Evolutionary conservation across 2,329 filamentous ascomycete species (phyloP).

Genomic region (Hansfordia pulvinata): DNA sequence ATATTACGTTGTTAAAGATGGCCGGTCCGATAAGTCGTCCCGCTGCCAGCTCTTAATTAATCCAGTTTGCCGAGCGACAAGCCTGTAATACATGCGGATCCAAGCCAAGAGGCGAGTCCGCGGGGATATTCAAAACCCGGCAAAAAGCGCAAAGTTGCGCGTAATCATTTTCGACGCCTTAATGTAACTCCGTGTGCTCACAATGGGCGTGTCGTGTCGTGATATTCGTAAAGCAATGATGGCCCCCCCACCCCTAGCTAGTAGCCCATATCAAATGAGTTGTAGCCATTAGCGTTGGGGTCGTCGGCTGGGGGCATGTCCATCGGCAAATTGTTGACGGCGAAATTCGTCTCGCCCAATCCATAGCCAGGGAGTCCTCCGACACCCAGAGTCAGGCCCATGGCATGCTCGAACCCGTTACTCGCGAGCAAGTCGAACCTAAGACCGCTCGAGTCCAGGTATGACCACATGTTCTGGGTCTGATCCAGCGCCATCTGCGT

Average conservation of each 20-base stretch:
- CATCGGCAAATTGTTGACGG: neutral
- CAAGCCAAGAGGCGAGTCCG: neutral
- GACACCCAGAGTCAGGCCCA: conserved; percentile 26
- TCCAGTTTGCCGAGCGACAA: neutral
- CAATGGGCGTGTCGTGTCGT: neutral
- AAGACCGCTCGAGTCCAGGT: conserved; percentile 21
- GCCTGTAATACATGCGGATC: neutral
- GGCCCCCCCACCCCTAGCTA: no score
- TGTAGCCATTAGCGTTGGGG: neutral
- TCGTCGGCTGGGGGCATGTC: neutral
- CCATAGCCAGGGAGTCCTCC: no score
- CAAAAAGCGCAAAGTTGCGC: neutral
- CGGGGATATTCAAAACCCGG: no score
- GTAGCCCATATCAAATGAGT: no score
- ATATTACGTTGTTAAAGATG: neutral
- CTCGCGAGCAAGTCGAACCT: conserved; percentile 7
- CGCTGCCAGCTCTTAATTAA: no score
- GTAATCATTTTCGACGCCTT: neutral
- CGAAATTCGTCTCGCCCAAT: conserved; percentile 10
- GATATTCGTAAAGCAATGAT: neutral
- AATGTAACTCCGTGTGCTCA: neutral
- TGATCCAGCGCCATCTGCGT: neutral
- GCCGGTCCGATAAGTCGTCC: neutral
- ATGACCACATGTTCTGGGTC: conserved; percentile 9
- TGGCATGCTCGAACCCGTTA: conserved; percentile 26